Percentiles rank a stretch among this genome's conserved stretches.
Evolutionary conservation across 2,329 filamentous ascomycete genomes (phyloP).

Genomic region (Exophiala spinifera): DNA sequence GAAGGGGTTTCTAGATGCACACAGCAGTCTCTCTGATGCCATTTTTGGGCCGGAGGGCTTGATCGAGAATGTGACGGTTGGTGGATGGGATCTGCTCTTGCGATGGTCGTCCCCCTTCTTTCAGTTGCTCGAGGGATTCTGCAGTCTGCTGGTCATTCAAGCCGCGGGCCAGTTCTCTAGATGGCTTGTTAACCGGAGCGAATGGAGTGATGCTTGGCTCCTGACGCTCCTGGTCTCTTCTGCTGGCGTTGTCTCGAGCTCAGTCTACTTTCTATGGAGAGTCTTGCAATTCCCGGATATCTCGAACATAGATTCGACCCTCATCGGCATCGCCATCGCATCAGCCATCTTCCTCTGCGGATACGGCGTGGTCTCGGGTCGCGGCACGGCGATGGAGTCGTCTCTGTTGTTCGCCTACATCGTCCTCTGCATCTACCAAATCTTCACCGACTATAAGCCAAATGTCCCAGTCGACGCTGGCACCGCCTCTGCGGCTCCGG

Average conservation of each 20-base stretch:
- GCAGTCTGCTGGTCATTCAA: conserved; percentile 92
- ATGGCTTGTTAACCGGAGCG: conserved; percentile 84
- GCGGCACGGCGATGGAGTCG: conserved; percentile 92
- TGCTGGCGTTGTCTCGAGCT: conserved; percentile 86
- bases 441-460: conserved; percentile 96
- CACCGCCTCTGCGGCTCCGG: conserved; percentile 55
- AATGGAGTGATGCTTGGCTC: conserved; percentile 94
- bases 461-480: conserved; percentile 58
- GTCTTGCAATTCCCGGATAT: conserved; percentile 92
- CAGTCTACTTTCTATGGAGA: conserved; percentile 93
- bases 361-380: conserved; percentile 89
- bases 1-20: conserved; percentile 45
- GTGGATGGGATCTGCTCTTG: conserved; percentile 83
- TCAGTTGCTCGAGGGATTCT: conserved; percentile 93
- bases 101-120: conserved; percentile 91
- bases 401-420: conserved; percentile 95
- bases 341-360: conserved; percentile 88
- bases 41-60: conserved; percentile 83
- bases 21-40: conserved; percentile 74
- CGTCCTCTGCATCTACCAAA: conserved; percentile 98
- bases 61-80: conserved; percentile 74
- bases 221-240: conserved; percentile 85
- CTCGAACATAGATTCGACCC: conserved; percentile 82
- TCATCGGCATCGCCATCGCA: conserved; percentile 90
- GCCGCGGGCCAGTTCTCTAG: conserved; percentile 89